Evolutionary conservation across 139 green algal species (phyloP).

Genomic region (Tetratostichococcus sp.): DNA sequence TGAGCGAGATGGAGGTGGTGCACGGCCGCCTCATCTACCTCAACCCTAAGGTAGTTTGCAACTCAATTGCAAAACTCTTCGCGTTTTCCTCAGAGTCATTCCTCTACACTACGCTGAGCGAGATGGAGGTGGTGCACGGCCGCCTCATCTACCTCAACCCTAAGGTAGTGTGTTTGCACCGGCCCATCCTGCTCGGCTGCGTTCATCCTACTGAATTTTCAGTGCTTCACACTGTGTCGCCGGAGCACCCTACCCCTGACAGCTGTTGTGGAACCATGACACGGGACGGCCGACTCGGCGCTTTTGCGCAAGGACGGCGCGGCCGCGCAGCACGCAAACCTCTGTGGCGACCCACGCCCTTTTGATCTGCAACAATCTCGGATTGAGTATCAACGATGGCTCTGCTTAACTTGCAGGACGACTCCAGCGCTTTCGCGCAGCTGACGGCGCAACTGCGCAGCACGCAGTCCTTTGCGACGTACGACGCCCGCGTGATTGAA

Average conservation of each 20-base stretch:
- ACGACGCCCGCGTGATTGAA: conserved; percentile 15
- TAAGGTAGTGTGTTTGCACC: conserved; percentile 32
- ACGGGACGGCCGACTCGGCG: too few species aligned
- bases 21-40: conserved; percentile 39
- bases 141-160: conserved; percentile 38
- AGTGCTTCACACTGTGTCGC: too few species aligned
- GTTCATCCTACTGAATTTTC: too few species aligned
- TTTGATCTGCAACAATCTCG: too few species aligned
- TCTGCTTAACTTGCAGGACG: conserved; percentile 38
- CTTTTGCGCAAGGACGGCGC: too few species aligned
- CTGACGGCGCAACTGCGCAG: conserved; percentile 29
- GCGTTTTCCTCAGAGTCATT: too few species aligned
- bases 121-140: conserved; percentile 25
- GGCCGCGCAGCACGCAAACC: conserved; percentile 25
- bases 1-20: conserved; percentile 27
- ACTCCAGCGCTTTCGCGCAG: conserved; percentile 37
- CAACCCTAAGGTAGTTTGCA: conserved; percentile 35
- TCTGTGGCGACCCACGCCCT: too few species aligned
- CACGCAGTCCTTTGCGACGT: conserved; percentile 41
- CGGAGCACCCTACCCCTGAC: too few species aligned
- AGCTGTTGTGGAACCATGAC: too few species aligned
- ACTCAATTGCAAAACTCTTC: too few species aligned
- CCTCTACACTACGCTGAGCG: background rate
- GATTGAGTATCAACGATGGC: too few species aligned
- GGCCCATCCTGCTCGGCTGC: too few species aligned